Base-by-base conservation (phyloP, 1,284 basidiomycete genomes). In the Volvariella surrecta region DNA sequence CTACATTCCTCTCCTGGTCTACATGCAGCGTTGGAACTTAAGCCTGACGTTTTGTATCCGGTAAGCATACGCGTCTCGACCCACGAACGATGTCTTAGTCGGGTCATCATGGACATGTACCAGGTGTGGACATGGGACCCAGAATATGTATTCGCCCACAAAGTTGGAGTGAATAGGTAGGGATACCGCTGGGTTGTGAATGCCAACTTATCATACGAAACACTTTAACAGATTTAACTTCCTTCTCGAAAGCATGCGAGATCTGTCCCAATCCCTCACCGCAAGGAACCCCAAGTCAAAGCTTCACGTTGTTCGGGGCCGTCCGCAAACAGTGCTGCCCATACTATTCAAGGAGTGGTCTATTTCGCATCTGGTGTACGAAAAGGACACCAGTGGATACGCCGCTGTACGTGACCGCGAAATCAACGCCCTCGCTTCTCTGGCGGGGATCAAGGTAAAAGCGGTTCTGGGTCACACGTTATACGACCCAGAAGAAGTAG, bases 1-100 rank as follows among this genome's bases (percentile, higher is more conserved):
- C 52, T 71, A 16, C 66, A 69, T 51, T 71, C 73, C 44, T 70
- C 68, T 4, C 70, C 71, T 3, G 68, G 70, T 0, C 58, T 73
- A 8, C 52, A 55, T 21, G 60, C 59, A 19, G 69, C 68, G 1
- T 54, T 71, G 9, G 55, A 54, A 13, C 55, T 72, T 18, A 55
- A 60, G 8, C 62, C 67, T 18, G 55, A 63, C 20, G 54, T 58
- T 0, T 60, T 70, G 47, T 70, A 64, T 50, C 68, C 70, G 0
- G 58, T 69, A 45, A 35, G 50, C 28, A 28, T 28, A 28, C 6
- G 6, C 24, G 24, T 11, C 24, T 28, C 11, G 24, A 28, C 6
- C 11, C 24, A n/a, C n/a, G n/a, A n/a, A n/a, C n/a, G n/a, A n/a
- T n/a, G n/a, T n/a, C n/a, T n/a, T n/a, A n/a, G n/a, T n/a, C n/a